Base-by-base conservation (phyloP, 352 stramenopile genomes). In the Phytophthora megakarya region DNA sequence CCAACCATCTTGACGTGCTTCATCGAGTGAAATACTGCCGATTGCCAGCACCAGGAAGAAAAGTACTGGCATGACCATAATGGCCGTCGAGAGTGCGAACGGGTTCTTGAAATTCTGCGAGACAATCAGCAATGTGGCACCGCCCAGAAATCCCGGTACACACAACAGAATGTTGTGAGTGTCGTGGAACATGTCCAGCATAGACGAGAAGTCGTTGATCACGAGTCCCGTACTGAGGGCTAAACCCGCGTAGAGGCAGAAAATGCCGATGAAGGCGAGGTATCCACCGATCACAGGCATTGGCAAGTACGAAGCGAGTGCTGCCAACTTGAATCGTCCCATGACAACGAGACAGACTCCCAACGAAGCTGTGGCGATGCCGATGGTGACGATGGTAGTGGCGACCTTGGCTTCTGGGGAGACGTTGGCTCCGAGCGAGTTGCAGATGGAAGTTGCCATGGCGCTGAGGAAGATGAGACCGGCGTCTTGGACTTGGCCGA, bases 401-500 rank as follows among this genome's bases (percentile, higher is more conserved):
- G 97, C 89, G 10, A 99, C 79, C 48, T 90, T 89, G 50, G 81
- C 75, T 59, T 90, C 78, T 8, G 84, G 46, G 22, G 76, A 53
- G 11, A 73, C 78, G 19, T 80, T 54, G n/a, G 81, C 76, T 28
- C 87, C 73, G 18, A 97, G 68, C 77, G 57, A 78, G 46, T 62
- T 84, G 77, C 64, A 97, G 59, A 90, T 90, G 75, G 81, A 98
- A 72, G 69, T 85, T 0, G 97, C 93, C 61, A 99, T 99, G 46
- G 83, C 78, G 32, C 75, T 92, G 22, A 99, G 78, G 75, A 99
- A 99, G 67, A 99, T 99, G 16, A 99, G 84, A 1, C 97, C 97
- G 10, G 96, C 96, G 72, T 99, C 96, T 73, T 99, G 97, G 0
- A 99, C 96, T 66, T 98, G 95, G 3, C 96, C 97, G 35, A 99